A percentile compares a stretch with the other conserved stretches of the same genome.
Conservation (phyloP, 495 filamentous ascomycete species). For the Apodospora peruviana region DNA sequence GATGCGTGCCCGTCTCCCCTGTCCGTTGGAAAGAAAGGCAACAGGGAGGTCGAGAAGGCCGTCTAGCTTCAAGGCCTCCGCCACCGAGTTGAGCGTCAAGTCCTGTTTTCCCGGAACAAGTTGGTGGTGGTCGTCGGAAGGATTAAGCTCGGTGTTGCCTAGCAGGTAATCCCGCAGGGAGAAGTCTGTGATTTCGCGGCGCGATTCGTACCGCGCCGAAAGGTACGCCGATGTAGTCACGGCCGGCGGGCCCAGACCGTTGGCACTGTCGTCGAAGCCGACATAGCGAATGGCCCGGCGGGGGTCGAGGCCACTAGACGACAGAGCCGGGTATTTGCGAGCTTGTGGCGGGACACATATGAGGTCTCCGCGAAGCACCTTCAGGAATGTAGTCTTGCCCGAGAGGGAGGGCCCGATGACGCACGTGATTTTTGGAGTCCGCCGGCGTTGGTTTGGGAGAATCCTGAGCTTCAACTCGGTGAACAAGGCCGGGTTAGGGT, state of each 20-base stretch:
- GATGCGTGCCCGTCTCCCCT: constrained; percentile 79
- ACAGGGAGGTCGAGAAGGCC: constrained; percentile 71
- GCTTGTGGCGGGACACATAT: constrained; percentile 67
- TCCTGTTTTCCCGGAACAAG: constrained; percentile 12
- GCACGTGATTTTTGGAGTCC: constrained; percentile 58
- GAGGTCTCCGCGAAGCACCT: constrained; percentile 67
- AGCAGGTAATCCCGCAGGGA: constrained; percentile 71
- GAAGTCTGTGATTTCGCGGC: constrained; percentile 81
- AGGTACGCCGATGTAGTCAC: constrained; percentile 87
- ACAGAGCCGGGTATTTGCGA: constrained; percentile 70
- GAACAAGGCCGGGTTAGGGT: constrained; percentile 61
- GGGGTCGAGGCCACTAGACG: constrained; percentile 54
- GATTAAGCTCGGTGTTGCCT: constrained; percentile 72
- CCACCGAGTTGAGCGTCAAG: constrained; percentile 56
- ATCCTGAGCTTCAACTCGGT: constrained; percentile 59
- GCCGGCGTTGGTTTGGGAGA: constrained; percentile 35
- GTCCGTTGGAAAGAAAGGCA: constrained; percentile 85
- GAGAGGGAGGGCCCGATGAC: constrained; percentile 66
- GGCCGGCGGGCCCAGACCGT: constrained; percentile 27
- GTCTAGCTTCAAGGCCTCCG: constrained; percentile 59
- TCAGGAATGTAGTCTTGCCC: constrained; percentile 70
- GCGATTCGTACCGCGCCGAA: constrained; percentile 87
- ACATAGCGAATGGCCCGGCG: constrained; percentile 72
- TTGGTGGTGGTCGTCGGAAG: constrained; percentile 20
- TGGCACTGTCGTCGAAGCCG: constrained; percentile 59